Conservation (phyloP, 2,329 filamentous ascomycete species). For the Penicillium sp. region DNA sequence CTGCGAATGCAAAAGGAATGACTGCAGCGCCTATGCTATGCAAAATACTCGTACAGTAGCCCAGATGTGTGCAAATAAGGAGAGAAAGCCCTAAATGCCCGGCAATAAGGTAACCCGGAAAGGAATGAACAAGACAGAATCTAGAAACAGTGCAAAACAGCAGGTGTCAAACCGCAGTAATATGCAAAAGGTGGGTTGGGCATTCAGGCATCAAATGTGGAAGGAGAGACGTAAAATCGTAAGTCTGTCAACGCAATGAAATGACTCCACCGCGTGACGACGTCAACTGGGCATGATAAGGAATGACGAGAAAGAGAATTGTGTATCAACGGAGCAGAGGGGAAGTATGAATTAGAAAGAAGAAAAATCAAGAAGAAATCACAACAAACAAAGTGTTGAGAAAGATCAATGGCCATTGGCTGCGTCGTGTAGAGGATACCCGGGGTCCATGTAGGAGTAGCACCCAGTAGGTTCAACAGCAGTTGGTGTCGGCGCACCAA, state of each 20-base stretch:
- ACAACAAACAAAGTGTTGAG: background rate
- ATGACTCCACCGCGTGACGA: background rate
- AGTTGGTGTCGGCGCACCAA: constrained; percentile 27
- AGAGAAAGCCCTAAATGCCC: constrained; percentile 34
- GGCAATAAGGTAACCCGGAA: constrained; percentile 26
- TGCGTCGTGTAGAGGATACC: constrained; percentile 32
- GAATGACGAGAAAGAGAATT: constrained; percentile 26
- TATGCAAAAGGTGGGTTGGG: constrained; percentile 18
- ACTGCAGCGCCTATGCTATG: constrained; percentile 37
- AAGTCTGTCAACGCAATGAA: background rate
- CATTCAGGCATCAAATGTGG: constrained; percentile 31
- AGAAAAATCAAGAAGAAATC: constrained; percentile 6
- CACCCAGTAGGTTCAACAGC: constrained; percentile 25
- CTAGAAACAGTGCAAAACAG: constrained; percentile 27
- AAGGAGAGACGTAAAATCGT: constrained; percentile 37
- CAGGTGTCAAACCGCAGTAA: constrained; percentile 14
- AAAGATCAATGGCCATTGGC: constrained; percentile 22
- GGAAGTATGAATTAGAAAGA: constrained; percentile 23
- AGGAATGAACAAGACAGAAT: constrained; percentile 35
- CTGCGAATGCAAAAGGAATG: constrained; percentile 37
- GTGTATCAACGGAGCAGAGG: constrained; percentile 23
- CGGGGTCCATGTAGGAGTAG: constrained; percentile 34
- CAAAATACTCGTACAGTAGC: constrained; percentile 35
- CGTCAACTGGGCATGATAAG: constrained; percentile 24
- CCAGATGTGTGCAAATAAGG: constrained; percentile 26